Conservation (phyloP, 768 basidiomycete genomes). For the Gloeophyllum trabeum region DNA sequence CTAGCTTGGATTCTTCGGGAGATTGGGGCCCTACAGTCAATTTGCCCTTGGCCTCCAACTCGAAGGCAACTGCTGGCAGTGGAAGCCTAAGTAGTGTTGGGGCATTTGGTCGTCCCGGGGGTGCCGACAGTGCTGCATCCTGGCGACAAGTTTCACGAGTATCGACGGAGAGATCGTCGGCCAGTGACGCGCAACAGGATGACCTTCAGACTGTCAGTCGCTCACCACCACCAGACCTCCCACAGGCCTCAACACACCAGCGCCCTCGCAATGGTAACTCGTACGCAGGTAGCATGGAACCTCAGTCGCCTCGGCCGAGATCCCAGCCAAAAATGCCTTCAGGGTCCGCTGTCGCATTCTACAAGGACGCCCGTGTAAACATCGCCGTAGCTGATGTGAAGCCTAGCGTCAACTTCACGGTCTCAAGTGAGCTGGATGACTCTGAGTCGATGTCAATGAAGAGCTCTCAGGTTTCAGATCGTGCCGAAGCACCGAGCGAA, state of each 20-base stretch:
- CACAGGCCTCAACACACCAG: constrained; percentile 13
- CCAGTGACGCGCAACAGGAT: constrained; percentile 14
- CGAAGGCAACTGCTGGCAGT: constrained; percentile 4
- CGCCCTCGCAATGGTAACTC: too few relatives aligned
- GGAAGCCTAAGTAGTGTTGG: constrained; percentile 3
- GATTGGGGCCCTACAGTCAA: constrained; percentile 23
- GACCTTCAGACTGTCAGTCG: constrained; percentile 48
- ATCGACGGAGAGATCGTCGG: constrained; percentile 10
- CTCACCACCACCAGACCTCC: constrained; percentile 50
- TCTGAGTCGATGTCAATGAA: too few relatives aligned
- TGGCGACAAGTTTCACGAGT: constrained; percentile 25
- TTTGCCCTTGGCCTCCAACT: constrained; percentile 19
- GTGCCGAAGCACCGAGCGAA: too few relatives aligned
- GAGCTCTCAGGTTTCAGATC: too few relatives aligned
- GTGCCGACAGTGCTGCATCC: constrained; percentile 20
- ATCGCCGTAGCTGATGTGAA: constrained; percentile 33
- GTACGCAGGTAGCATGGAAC: too few relatives aligned
- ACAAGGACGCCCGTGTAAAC: constrained; percentile 51
- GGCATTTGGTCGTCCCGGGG: constrained; percentile 20
- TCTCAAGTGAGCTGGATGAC: constrained; percentile 64
- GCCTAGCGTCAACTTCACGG: constrained; percentile 59
- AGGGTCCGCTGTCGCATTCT: constrained; percentile 64
- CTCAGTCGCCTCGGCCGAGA: constrained; percentile 24
- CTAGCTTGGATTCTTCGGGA: constrained; percentile 4
- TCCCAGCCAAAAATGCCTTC: constrained; percentile 63